A percentile compares a stretch with the other conserved stretches of the same genome.
Evolutionary conservation across 305 asterid species (phyloP).

Genomic region (Fraxinus albicans): DNA sequence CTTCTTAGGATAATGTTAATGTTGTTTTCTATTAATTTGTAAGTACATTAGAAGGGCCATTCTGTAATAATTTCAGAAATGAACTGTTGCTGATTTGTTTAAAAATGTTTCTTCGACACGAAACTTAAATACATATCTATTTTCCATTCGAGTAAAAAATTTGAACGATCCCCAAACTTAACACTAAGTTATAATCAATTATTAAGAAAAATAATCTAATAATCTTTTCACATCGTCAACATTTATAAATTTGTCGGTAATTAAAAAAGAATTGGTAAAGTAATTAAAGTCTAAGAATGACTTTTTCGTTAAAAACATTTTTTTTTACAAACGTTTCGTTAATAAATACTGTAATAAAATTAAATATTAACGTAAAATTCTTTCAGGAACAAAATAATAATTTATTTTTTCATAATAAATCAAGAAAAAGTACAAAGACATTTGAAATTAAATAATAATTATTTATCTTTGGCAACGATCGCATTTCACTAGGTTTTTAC

Average conservation of each 20-base stretch:
- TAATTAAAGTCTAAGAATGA: neutral
- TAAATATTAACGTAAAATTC: neutral
- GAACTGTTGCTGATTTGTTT: neutral
- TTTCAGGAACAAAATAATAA: neutral
- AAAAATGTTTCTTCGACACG: no score
- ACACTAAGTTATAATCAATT: no score
- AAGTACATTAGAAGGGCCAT: neutral
- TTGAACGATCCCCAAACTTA: no score
- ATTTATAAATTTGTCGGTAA: neutral
- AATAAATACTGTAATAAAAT: neutral
- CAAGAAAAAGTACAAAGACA: neutral
- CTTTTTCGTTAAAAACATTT: neutral
- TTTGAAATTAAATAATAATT: neutral
- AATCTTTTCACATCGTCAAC: neutral
- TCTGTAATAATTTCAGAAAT: conserved; percentile 26
- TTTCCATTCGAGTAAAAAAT: no score
- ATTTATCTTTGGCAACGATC: neutral
- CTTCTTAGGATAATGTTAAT: conserved; percentile 4
- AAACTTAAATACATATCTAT: no score
- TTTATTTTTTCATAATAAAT: neutral
- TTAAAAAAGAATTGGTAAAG: neutral
- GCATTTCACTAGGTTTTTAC: neutral
- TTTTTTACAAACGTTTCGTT: neutral
- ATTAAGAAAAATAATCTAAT: no score
- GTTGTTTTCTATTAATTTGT: neutral